These are phyloP conservation scores for Pseudonectria foliicola DNA, from an alignment of 2,329 filamentous ascomycete genomes.

Conservation along the genomic window DNA sequence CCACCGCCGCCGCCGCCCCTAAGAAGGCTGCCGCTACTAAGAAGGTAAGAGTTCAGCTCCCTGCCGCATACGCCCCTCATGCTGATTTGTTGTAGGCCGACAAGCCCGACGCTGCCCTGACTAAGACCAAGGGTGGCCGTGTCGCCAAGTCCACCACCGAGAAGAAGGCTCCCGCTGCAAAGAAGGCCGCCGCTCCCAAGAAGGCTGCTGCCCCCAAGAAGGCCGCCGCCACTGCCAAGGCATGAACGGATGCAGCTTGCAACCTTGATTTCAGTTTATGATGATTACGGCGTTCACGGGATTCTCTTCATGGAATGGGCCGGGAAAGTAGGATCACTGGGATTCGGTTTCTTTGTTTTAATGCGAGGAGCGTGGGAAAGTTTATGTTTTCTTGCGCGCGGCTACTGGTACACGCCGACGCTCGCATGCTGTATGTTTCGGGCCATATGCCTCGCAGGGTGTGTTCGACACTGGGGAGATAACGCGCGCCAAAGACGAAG, in stretches of 20 bases:
- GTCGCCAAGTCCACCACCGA: slow-evolving; percentile 65
- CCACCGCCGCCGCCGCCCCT: slow-evolving; percentile 27
- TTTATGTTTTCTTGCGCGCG: slow-evolving; percentile 17
- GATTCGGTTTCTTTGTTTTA: slow-evolving; percentile 17
- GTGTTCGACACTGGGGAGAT: slow-evolving; percentile 11
- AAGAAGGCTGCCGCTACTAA: no score
- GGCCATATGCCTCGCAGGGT: slow-evolving; percentile 12
- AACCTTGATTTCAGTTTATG: slow-evolving; percentile 28
- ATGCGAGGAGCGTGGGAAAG: slow-evolving; percentile 18
- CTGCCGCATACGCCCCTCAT: not conserved
- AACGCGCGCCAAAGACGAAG: slow-evolving; percentile 11
- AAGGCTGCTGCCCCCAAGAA: slow-evolving; percentile 41
- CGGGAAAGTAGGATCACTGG: slow-evolving; percentile 20
- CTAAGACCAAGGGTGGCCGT: slow-evolving; percentile 81
- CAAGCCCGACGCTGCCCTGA: slow-evolving; percentile 57
- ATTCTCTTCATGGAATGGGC: slow-evolving; percentile 22
- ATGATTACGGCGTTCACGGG: slow-evolving; percentile 31
- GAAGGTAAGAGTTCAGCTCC: no score
- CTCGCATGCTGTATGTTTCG: slow-evolving; percentile 12
- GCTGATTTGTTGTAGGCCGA: slow-evolving; percentile 35
- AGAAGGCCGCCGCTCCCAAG: slow-evolving; percentile 39
- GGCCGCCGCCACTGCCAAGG: slow-evolving; percentile 36
- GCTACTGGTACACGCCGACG: slow-evolving; percentile 10
- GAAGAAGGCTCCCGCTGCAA: slow-evolving; percentile 34
- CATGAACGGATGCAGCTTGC: slow-evolving; percentile 19